These are phyloP conservation scores for Xylaria sp. DNA, from an alignment of 2,329 filamentous ascomycete genomes.

Conservation along the genomic window DNA sequence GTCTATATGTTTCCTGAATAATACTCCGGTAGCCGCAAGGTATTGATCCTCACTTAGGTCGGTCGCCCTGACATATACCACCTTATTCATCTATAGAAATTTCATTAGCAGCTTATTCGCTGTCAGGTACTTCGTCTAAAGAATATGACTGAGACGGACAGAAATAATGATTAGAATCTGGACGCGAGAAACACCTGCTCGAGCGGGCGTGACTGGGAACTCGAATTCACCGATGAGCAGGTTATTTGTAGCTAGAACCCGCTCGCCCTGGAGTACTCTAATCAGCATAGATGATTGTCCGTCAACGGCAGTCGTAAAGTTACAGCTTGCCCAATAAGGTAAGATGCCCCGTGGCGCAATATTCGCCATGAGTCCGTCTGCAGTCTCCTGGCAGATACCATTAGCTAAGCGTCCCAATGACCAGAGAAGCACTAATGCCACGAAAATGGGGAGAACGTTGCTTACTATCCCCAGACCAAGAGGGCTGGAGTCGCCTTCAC, in stretches of 20 bases:
- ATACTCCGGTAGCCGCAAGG: not conserved
- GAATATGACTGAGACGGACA: not conserved
- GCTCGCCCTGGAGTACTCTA: not conserved
- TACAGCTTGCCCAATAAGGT: not conserved
- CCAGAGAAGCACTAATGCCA: not conserved
- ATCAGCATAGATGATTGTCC: constrained; percentile 5
- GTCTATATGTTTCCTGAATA: not conserved
- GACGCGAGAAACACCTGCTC: not conserved
- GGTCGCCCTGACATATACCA: not conserved
- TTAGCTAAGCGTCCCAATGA: not conserved
- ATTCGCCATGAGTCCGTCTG: not conserved
- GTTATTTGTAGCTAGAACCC: not conserved
- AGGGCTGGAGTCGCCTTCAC: not conserved
- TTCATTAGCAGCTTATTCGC: not conserved
- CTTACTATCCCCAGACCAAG: constrained; percentile 3
- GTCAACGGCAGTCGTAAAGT: not conserved
- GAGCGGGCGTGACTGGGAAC: not conserved
- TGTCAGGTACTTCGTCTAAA: not conserved
- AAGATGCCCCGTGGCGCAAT: not conserved
- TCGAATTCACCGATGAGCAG: constrained; percentile 2
- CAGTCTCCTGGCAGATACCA: not conserved
- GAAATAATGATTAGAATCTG: not conserved
- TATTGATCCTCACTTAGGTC: not conserved
- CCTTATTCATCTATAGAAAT: not conserved
- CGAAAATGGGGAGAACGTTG: not conserved